Base-by-base conservation (phyloP, 1,284 basidiomycete species). In the Anthracocystis setariae region DNA sequence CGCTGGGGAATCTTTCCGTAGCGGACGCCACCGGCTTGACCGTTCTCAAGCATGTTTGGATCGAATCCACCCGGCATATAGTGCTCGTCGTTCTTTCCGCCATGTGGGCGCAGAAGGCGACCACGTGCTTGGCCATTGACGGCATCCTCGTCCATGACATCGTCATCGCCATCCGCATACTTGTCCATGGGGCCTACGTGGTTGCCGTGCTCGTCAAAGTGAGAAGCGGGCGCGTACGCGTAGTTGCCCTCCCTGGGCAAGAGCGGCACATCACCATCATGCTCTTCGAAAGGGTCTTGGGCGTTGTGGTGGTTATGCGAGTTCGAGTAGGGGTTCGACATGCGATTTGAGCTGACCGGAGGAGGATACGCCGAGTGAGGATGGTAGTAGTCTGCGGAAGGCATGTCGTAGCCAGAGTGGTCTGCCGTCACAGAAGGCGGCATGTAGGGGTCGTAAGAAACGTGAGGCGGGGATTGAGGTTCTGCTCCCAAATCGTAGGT, bases 1-100 rank as follows among this genome's bases (percentile, higher is more conserved):
- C 78, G 66, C 49, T 79, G 77, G 1, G 78, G 78, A 52, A 80
- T 80, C 35, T 74, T 65, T 13, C 78, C 78, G 57, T 64, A 80
- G 25, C 78, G 68, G 3, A 74, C 72, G 24, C 76, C 74, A 27
- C 52, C 64, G 10, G 66, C 63, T 27, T 58, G 47, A 29, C 77
- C 78, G 23, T 75, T 59, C 44, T 78, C 78, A 21, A 76, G 32
- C 17, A 74, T 17, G 43, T 39, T 70, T 5, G 74, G 76, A 46
- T 78, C 66, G 24, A 70, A 80, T 23, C 78, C 78, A 20, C 76
- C 78, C 8, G 78, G 78, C 53, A 74, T 69, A 43, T 74, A 74
- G 44, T 59, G 61, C 18, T 61, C 65, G 23, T 64, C 70, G 21
- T 57, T 47, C 13, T 50, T 27, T 18, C 47, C 43, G n/a, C 51